Evolutionary conservation across 106 monocot genomes (phyloP), one percentile per base, ranked within the genome.

Genomic region (Amphibolis antarctica): DNA sequence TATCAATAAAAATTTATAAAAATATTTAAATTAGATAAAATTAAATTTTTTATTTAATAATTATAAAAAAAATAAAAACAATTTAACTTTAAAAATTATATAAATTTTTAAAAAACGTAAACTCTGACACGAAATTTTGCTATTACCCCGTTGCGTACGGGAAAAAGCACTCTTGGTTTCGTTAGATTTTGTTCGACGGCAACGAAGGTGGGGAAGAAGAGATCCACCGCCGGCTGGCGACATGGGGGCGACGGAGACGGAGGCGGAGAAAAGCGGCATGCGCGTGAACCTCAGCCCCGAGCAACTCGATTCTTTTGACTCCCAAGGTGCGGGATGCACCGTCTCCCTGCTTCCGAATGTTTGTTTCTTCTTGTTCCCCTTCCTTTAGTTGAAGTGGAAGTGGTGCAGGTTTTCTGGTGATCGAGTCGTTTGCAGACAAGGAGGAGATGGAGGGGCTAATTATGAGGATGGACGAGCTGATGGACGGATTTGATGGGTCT

Each of bases 361-460:
- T n/a, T 27, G 25, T 21, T 23, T 19, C 57, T 20, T 29, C 28
- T 20, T 20, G 42, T 47, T n/a, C 1, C 26, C 2, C 9, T 70
- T n/a, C 3, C 15, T 66, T 9, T 31, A 26, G 31, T 55, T 59
- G 31, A 31, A 45, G 71, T 3, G 22, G 9, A 17, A 44, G 15
- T 10, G 12, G 53, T 15, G 12, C 30, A 98, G 98, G 98, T 24
- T 98, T 70, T 74, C 65, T 98, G 69, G 87, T 98, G 28, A 56
- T 98, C 46, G 90, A 87, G 30, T 80, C 82, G 20, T 98, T 98
- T 57, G 73, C 85, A 23, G 79, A 72, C 70, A 53, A 31, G 17
- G 81, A 79, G 11, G 85, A 91, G 79, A 62, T 90, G 4, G 59
- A 67, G 61, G 78, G 76, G 71, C 78, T 98, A 82, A 80, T 80